Conservation (phyloP, 2,329 filamentous ascomycete genomes). For the Ophiostoma angusticollis region DNA sequence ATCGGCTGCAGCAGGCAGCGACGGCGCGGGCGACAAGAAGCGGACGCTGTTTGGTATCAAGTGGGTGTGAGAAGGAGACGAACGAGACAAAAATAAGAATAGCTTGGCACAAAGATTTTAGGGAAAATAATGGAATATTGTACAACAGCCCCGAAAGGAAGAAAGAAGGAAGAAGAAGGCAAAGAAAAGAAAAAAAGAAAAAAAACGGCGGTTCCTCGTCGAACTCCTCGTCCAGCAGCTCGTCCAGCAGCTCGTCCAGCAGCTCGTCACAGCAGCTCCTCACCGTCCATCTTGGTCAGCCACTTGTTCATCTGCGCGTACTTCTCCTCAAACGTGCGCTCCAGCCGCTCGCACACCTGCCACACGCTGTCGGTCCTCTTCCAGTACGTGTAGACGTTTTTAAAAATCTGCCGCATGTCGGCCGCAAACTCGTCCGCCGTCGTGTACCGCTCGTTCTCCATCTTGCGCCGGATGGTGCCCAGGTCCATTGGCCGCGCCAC, state of each 20-base stretch:
- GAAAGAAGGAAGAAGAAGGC: not conserved
- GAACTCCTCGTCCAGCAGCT: not conserved
- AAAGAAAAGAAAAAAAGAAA: not conserved
- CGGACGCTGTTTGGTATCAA: conserved; percentile 50
- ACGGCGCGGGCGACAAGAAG: conserved; percentile 19
- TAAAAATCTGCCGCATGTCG: conserved; percentile 49
- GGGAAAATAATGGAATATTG: too few relatives aligned
- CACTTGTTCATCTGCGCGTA: conserved; percentile 46
- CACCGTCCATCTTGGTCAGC: conserved; percentile 39
- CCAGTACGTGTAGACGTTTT: conserved; percentile 54
- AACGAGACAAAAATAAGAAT: not conserved
- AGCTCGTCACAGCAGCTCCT: conserved; percentile 22
- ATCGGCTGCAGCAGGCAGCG: conserved; percentile 20
- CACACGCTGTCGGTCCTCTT: conserved; percentile 41
- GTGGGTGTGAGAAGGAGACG: conserved; percentile 28
- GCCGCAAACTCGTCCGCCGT: conserved; percentile 39
- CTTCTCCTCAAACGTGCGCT: conserved; percentile 35
- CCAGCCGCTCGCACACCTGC: conserved; percentile 40
- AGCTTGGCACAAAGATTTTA: too few relatives aligned
- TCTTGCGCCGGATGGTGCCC: conserved; percentile 45
- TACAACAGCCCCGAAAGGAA: conserved; percentile 1
- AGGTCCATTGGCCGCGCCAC: conserved; percentile 51
- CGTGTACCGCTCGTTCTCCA: conserved; percentile 40
- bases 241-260: too few relatives aligned
- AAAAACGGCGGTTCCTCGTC: not conserved